These are phyloP conservation scores for Marasmius tenuissimus DNA, from an alignment of 1,284 basidiomycete species.

Conservation along the genomic window DNA sequence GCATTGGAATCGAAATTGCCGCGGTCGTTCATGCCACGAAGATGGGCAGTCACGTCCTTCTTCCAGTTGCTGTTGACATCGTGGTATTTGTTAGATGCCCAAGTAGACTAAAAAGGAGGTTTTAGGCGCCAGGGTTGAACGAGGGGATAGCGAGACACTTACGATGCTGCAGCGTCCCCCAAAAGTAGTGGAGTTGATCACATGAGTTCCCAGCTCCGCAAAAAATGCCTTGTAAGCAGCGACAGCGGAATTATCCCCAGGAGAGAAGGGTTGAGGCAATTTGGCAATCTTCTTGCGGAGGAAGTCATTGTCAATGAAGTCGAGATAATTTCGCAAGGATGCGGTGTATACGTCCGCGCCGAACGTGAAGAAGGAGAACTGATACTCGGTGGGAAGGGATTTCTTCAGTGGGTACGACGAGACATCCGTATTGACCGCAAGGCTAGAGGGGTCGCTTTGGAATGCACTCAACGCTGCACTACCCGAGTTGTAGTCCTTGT, in stretches of 20 bases:
- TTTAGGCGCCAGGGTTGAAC: no score
- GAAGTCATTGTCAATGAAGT: not conserved
- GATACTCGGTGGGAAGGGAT: slow-evolving; percentile 1
- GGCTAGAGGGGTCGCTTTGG: not conserved
- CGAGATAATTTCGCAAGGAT: not conserved
- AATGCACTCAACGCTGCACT: not conserved
- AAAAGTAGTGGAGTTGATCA: not conserved
- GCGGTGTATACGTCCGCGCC: not conserved
- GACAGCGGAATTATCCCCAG: not conserved
- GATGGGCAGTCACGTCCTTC: not conserved
- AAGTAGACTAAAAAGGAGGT: not conserved
- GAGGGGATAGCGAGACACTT: not conserved
- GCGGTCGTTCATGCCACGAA: not conserved
- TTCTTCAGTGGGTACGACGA: not conserved
- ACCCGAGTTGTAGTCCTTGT: not conserved
- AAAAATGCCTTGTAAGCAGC: slow-evolving; percentile 1
- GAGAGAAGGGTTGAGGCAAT: not conserved
- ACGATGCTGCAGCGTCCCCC: slow-evolving; percentile 1
- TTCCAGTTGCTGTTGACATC: slow-evolving; percentile 1
- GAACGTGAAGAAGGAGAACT: not conserved
- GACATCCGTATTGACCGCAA: not conserved
- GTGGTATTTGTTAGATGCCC: slow-evolving; percentile 1
- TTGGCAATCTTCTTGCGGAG: not conserved
- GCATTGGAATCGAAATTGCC: not conserved
- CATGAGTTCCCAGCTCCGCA: slow-evolving; percentile 1